Base-by-base conservation (phyloP, 805 yeast species). In the Starmerella sp. region DNA sequence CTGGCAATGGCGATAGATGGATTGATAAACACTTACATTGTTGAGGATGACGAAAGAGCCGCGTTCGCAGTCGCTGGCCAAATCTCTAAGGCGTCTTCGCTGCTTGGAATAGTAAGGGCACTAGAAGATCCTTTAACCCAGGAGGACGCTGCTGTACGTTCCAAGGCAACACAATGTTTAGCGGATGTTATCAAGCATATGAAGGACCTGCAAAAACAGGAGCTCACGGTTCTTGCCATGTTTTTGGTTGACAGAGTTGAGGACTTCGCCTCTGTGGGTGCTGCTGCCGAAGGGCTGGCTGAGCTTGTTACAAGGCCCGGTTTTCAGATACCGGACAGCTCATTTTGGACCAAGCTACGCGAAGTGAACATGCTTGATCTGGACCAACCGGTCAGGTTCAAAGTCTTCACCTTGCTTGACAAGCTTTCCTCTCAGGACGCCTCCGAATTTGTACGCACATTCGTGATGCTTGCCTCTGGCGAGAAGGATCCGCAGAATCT, bases 401-500 rank as follows among this genome's bases (percentile, higher is more conserved):
- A 48, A 11, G 43, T 59, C 2, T 59, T 37, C 52, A n/a, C 17
- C 3, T 36, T 59, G 31, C 48, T 59, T 3, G 34, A 52, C 15
- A 22, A 7, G 4, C 31, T 59, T 10, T 15, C 57, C 1, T 2
- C 28, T 1, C 28, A 28, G 13, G n/a, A 9, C 17, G 10, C 48
- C 10, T 22, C n/a, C 5, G 60, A 66, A 4, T 80, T 76, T 52
- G 74, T 86, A 36, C 67, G 75, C 39, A 67, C 84, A 0, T 90
- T 84, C 60, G 65, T 86, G 37, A 80, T 81, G 55, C 65, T 88
- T 32, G 86, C 95, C 2, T 74, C 80, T 14, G 95, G 95, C 39
- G 99, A 93, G 65, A 95, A 93, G 63, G 98, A 93, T 68, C 99
- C 99, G 3, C 76, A 85, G 57, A 93, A 95, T 68, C 73, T 93